A percentile compares a stretch with the other conserved stretches of the same genome.
These are phyloP conservation scores for Carex myosuroides DNA, from an alignment of 176 grass and related monocot species.

Conservation along the genomic window DNA sequence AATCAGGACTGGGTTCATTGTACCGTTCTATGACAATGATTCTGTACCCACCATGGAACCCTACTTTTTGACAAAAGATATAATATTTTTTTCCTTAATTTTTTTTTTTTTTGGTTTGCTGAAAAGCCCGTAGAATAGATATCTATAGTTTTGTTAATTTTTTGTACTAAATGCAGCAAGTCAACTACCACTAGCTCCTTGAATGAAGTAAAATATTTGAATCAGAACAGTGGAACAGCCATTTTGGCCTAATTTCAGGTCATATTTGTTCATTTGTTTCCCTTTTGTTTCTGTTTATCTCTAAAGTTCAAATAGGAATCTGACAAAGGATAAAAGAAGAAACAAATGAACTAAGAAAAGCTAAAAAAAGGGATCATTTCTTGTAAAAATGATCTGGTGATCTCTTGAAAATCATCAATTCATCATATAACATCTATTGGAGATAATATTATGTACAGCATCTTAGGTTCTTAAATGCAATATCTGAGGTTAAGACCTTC, in stretches of 20 bases:
- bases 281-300: background rate
- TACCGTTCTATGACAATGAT: conserved; percentile 17
- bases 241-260: background rate
- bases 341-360: background rate
- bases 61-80: conserved; percentile 10
- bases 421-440: background rate
- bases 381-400: background rate
- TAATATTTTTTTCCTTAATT: background rate
- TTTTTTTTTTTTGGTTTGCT: background rate
- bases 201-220: background rate
- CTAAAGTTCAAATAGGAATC: background rate
- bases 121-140: background rate
- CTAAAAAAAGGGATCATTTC: background rate
- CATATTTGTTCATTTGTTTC: background rate
- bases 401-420: background rate
- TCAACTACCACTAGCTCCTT: background rate
- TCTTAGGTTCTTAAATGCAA: background rate
- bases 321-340: background rate
- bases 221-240: background rate
- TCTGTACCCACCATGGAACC: background rate
- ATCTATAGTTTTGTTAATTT: conserved; percentile 5
- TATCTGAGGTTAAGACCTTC: background rate
- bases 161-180: background rate
- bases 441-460: background rate
- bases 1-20: background rate